Evolutionary conservation across 495 filamentous ascomycete genomes (phyloP), one percentile per base, ranked within the genome.

Genomic region (Daldinia bambusicola): DNA sequence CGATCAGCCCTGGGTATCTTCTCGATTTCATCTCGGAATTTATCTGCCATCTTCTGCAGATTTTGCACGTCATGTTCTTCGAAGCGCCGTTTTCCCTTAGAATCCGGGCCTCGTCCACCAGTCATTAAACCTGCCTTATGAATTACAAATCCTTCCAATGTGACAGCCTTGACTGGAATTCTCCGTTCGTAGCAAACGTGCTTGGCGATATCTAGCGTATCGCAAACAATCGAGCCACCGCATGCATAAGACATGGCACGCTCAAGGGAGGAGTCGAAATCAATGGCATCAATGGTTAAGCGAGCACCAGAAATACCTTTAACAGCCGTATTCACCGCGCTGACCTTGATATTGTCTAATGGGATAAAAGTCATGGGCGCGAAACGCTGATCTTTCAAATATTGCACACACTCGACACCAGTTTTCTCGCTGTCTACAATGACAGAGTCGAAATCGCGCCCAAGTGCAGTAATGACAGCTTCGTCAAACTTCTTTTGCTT

Each of bases 41-140:
- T 93, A 56, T 96, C 90, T 14, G 76, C 77, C 71, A 79, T 77
- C 65, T 87, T 89, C 68, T 89, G 84, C 16, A 97, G 84, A 71
- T 92, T 91, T 63, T 95, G 92, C 12, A 98, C 87, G 66, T 97
- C 94, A 6, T 90, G 87, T 69, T 97, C 94, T 72, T 96, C 94
- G 84, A 95, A 98, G 37, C 92, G 88, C 40, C 94, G 90, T 63
- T 91, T 88, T 45, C 90, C 88, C 75, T 89, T 90, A 40, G 87
- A 86, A n/a, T 87, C 84, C 18, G 88, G 88, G 16, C 92, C 89
- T 37, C 92, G 89, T 67, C 95, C 95, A 84, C 95, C 95, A 22
- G 95, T 98, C 93, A 99, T 98, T 43, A 93, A 85, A 76, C 95
- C 96, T n/a, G 91, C 93, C 76, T 98, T 97, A 80, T 98, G 94